These are phyloP conservation scores for Diplogelasinospora grovesii DNA, from an alignment of 495 filamentous ascomycete genomes.

Conservation along the genomic window DNA sequence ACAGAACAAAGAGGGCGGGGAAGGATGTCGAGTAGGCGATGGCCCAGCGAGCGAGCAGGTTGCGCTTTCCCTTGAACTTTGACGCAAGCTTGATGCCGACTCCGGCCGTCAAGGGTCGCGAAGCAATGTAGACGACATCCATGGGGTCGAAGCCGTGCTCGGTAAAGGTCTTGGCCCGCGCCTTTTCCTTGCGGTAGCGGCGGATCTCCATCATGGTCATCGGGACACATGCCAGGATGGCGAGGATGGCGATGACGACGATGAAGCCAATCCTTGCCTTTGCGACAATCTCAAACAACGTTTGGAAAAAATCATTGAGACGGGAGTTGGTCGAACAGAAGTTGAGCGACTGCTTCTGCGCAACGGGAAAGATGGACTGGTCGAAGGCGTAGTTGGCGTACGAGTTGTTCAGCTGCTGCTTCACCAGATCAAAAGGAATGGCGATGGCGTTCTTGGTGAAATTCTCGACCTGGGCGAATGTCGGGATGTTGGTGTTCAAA, in stretches of 20 bases:
- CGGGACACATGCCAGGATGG: slow-evolving; percentile 64
- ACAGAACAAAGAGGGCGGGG: slow-evolving; percentile 80
- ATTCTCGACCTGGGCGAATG: slow-evolving; percentile 74
- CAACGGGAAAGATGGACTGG: slow-evolving; percentile 66
- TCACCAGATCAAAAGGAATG: slow-evolving; percentile 70
- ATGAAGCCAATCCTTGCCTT: slow-evolving; percentile 69
- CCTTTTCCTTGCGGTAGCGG: slow-evolving; percentile 65
- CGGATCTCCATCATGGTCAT: slow-evolving; percentile 76
- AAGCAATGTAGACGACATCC: slow-evolving; percentile 85
- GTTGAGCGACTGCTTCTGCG: slow-evolving; percentile 68
- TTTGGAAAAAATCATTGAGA: slow-evolving; percentile 82
- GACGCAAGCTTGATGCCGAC: slow-evolving; percentile 67
- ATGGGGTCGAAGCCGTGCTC: slow-evolving; percentile 65
- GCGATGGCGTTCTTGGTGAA: slow-evolving; percentile 63
- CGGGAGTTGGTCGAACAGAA: slow-evolving; percentile 84
- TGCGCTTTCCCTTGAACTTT: slow-evolving; percentile 55
- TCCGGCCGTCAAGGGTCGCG: slow-evolving; percentile 64
- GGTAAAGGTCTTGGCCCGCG: slow-evolving; percentile 59
- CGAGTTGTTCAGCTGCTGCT: slow-evolving; percentile 58
- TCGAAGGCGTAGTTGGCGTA: slow-evolving; percentile 72
- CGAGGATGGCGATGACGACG: slow-evolving; percentile 58
- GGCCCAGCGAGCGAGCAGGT: slow-evolving; percentile 73
- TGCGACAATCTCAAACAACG: slow-evolving; percentile 51
- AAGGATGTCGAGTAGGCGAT: slow-evolving; percentile 80
- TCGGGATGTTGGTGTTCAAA: slow-evolving; percentile 72